Evolutionary conservation across 306 rosid species (phyloP), one percentile per base, ranked within the genome.

Genomic region (Acacia crassicarpa): DNA sequence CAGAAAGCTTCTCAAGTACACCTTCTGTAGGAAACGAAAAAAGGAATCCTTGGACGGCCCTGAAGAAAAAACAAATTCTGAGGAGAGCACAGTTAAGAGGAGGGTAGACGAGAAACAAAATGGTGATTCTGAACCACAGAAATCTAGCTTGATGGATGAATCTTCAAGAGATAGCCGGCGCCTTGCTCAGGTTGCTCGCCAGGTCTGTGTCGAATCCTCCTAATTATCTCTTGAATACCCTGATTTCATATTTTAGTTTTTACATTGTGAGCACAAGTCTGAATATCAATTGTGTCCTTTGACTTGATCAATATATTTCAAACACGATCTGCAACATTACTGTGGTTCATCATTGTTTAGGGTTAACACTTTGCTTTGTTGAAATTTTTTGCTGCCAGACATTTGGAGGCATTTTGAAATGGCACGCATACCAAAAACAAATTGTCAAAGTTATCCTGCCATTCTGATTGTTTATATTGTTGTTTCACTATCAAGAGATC

Each of bases 11-110:
- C 89, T 90, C 69, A 91, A 77, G 75, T 86, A 89, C 83, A 91
- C 95, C 17, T 87, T 86, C 84, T 92, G 83, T 78, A 89, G 97
- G 88, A 93, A 91, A 88, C 89, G 91, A 61, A 93, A 84, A 92
- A 88, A 78, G 87, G 88, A 81, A 67, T 82, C 83, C 33, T 72
- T 77, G 32, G 67, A 73, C 84, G 82, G 48, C 68, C 77, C 83
- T 46, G 88, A 84, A 59, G 85, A 84, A 79, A 84, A 63, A 53
- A 69, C 77, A 77, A 83, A 85, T 75, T 78, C 85, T 62, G 84
- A 81, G 58, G 86, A 84, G 69, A 87, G 66, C 48, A 30, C 80
- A 22, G 59, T 53, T 41, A 86, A 86, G 89, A 83, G 82, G 84
- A 88, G 79, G 85, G 61, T 66, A 61, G 83, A 20, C 43, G 85